These are phyloP conservation scores for Orychophragmus violaceus DNA, from an alignment of 345 rosid species.

Conservation along the genomic window DNA sequence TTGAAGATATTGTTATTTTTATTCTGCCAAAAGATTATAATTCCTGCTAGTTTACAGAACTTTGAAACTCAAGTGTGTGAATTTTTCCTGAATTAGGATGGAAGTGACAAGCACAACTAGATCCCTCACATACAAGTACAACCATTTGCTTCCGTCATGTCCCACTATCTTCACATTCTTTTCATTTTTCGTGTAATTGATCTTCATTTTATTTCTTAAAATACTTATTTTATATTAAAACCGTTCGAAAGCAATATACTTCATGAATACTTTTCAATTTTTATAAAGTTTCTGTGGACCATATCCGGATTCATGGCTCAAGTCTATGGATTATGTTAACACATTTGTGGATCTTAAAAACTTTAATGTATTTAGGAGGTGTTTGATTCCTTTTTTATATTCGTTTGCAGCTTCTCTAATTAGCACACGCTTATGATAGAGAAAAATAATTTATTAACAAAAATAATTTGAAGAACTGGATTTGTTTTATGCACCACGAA, in stretches of 20 bases:
- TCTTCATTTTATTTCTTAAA: not conserved
- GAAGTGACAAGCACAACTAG: constrained; percentile 17
- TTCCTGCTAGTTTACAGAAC: not conserved
- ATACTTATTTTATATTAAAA: not conserved
- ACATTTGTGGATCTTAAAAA: constrained; percentile 2
- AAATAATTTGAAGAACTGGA: too few relatives aligned
- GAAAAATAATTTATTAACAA: too few relatives aligned
- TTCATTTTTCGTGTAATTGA: too few relatives aligned
- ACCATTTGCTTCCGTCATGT: constrained; percentile 11
- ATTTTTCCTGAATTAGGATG: not conserved
- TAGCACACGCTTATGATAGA: not conserved
- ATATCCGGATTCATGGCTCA: constrained; percentile 1
- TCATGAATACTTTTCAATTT: not conserved
- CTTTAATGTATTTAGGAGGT: not conserved
- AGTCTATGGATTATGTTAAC: not conserved
- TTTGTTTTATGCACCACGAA: too few relatives aligned
- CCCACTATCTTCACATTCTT: constrained; percentile 24
- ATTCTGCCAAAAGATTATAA: not conserved
- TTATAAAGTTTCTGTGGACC: not conserved
- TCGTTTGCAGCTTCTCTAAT: not conserved
- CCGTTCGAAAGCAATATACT: not conserved
- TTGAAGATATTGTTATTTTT: not conserved
- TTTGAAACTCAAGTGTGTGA: not conserved
- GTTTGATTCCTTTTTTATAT: not conserved
- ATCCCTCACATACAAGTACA: constrained; percentile 11